Evolutionary conservation across 148 eudicot genomes (phyloP).

Genomic region (Chenopodium album): DNA sequence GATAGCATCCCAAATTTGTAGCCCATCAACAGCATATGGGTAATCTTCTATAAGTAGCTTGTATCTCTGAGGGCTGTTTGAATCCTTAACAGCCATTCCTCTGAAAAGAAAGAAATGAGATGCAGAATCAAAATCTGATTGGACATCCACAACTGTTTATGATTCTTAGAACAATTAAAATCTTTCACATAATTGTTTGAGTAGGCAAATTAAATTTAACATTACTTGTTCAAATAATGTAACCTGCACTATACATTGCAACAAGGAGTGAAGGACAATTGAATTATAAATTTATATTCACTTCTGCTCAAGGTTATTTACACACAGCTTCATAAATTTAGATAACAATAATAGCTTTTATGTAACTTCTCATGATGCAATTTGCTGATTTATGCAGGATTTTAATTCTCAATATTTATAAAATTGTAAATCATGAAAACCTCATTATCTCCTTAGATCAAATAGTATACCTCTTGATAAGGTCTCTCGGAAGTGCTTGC

Average conservation of each 20-base stretch:
- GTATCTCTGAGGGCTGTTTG: slow-evolving; percentile 50
- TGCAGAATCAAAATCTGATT: background rate
- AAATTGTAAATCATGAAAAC: background rate
- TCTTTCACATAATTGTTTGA: background rate
- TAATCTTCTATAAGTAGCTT: slow-evolving; percentile 76
- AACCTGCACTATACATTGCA: background rate
- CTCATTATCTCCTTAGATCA: background rate
- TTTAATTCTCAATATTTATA: background rate
- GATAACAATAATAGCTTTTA: background rate
- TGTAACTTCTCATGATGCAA: background rate
- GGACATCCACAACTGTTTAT: background rate
- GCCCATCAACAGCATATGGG: slow-evolving; percentile 90
- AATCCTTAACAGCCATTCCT: slow-evolving; percentile 86
- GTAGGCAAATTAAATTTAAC: background rate
- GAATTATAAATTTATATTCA: background rate
- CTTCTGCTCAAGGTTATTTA: background rate
- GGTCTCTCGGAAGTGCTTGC: slow-evolving; percentile 85
- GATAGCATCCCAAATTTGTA: slow-evolving; percentile 79
- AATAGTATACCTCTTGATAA: slow-evolving; percentile 63
- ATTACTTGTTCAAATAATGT: background rate
- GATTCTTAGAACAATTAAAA: background rate
- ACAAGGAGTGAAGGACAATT: background rate
- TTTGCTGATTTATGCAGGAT: background rate
- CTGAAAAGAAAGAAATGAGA: slow-evolving; percentile 33
- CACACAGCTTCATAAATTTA: background rate